A percentile compares a stretch with the other conserved stretches of the same genome.
These are phyloP conservation scores for Cryptococcus amylolentus DNA, from an alignment of 1,284 basidiomycete genomes.

Conservation along the genomic window DNA sequence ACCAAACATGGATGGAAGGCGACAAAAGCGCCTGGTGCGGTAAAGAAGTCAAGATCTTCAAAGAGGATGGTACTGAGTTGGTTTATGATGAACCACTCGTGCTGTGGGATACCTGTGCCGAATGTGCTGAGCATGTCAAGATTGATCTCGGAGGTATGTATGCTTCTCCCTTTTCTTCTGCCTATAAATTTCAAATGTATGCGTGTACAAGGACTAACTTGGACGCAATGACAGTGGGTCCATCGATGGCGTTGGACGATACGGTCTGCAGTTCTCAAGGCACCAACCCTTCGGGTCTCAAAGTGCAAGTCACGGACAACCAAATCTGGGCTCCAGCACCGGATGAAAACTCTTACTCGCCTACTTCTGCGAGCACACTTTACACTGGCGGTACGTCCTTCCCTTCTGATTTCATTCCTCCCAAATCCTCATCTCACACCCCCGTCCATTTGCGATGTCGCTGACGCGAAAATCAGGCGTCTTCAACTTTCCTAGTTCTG, in stretches of 20 bases:
- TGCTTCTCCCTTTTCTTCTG: not conserved
- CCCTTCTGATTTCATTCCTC: too few species aligned
- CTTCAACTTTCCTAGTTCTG: conserved; percentile 1
- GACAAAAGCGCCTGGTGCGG: conserved; percentile 13
- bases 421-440: too few species aligned
- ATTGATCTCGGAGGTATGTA: conserved; percentile 16
- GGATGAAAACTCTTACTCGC: not conserved
- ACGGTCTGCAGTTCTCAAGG: not conserved
- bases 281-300: conserved; percentile 2
- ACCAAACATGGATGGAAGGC: conserved; percentile 4
- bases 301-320: conserved; percentile 5
- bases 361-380: conserved; percentile 1
- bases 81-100: conserved; percentile 21
- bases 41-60: conserved; percentile 11
- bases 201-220: not conserved
- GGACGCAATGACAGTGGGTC: not conserved
- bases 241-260: not conserved
- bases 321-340: conserved; percentile 10
- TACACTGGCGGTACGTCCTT: not conserved
- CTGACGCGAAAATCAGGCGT: not conserved
- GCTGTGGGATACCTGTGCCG: conserved; percentile 26
- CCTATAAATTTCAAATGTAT: not conserved
- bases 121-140: conserved; percentile 11
- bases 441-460: too few species aligned
- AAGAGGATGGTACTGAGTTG: conserved; percentile 1